A percentile compares a stretch with the other conserved stretches of the same genome.
Conservation (phyloP, 345 rosid genomes). For the Camelina hispida region DNA sequence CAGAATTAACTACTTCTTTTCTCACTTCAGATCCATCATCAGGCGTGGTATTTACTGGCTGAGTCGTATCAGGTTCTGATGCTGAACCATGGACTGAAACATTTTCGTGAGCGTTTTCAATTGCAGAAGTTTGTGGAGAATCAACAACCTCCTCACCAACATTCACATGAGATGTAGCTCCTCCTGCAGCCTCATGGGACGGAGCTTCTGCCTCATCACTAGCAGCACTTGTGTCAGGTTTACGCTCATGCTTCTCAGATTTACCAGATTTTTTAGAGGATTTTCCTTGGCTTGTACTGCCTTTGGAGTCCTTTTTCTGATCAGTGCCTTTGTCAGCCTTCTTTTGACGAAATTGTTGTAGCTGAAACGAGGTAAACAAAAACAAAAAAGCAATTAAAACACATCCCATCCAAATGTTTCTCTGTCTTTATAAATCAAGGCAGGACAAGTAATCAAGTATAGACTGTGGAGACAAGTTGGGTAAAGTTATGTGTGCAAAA, state of each 20-base stretch:
- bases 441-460: slow-evolving; percentile 28
- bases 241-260: slow-evolving; percentile 61
- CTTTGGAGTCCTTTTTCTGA: slow-evolving; percentile 68
- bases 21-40: slow-evolving; percentile 40
- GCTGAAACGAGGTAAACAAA: slow-evolving; percentile 52
- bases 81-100: slow-evolving; percentile 44
- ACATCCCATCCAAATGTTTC: background rate
- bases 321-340: slow-evolving; percentile 69
- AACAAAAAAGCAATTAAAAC: slow-evolving; percentile 18
- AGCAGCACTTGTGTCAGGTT: slow-evolving; percentile 48
- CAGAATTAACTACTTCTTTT: slow-evolving; percentile 34
- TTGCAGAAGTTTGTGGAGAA: slow-evolving; percentile 48
- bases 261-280: slow-evolving; percentile 69
- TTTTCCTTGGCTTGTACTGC: slow-evolving; percentile 71
- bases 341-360: slow-evolving; percentile 96
- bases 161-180: slow-evolving; percentile 43
- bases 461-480: background rate
- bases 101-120: slow-evolving; percentile 45
- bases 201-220: slow-evolving; percentile 37
- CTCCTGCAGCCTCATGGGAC: slow-evolving; percentile 48
- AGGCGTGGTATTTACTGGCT: slow-evolving; percentile 38
- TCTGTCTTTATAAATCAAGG: background rate
- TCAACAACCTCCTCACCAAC: slow-evolving; percentile 38
- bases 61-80: slow-evolving; percentile 40
- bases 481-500: background rate